Percentiles rank a stretch among this genome's conserved stretches.
Conservation (phyloP, 228 moss, liverwort and hornwort species). For the Sphagnum magellanicum region DNA sequence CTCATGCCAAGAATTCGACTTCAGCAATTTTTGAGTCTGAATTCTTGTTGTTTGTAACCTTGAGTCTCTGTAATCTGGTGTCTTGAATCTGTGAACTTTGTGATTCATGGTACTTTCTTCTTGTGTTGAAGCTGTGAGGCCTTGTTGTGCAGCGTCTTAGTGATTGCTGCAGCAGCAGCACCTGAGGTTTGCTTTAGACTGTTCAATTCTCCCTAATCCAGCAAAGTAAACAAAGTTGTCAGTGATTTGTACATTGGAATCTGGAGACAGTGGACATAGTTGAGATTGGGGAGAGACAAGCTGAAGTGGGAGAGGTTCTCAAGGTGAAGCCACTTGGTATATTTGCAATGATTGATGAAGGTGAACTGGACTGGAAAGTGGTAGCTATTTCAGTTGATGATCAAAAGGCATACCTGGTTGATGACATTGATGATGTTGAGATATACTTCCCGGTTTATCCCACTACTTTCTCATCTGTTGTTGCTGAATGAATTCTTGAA, state of each 20-base stretch:
- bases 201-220: no score
- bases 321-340: conserved; percentile 50
- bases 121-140: no score
- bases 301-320: conserved; percentile 38
- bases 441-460: conserved; percentile 37
- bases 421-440: conserved; percentile 47
- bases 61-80: no score
- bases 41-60: no score
- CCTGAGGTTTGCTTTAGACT: no score
- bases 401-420: conserved; percentile 37
- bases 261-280: conserved; percentile 43
- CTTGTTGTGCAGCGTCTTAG: no score
- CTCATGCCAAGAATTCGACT: background rate
- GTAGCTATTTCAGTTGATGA: conserved; percentile 49
- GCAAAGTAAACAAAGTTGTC: no score
- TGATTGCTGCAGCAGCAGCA: no score
- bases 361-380: conserved; percentile 63
- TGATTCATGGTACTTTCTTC: no score
- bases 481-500: no score
- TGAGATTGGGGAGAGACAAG: conserved; percentile 45
- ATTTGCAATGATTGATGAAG: conserved; percentile 58
- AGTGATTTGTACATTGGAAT: background rate
- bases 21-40: background rate
- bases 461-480: background rate
- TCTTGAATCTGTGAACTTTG: no score